A percentile compares a stretch with the other conserved stretches of the same genome.
phyloP scores from a whole-genome alignment of 768 basidiomycete species.

The Pleurotus tuber-regium region DNA sequence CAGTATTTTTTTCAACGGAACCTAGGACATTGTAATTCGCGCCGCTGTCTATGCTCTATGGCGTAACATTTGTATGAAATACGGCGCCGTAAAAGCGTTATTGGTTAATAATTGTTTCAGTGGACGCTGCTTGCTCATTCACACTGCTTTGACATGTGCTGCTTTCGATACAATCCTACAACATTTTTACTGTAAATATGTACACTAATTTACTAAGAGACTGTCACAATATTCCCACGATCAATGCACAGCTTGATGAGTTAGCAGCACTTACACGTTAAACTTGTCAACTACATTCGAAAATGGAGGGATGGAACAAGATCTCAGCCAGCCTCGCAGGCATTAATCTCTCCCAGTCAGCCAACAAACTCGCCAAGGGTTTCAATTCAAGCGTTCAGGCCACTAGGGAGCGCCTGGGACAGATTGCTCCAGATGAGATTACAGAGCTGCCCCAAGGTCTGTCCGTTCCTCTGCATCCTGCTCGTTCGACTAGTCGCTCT shows the following conservation, averaged over 20 bases:
- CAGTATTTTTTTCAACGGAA: slow-evolving; percentile 4
- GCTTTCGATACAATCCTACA: background rate
- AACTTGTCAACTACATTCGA: background rate
- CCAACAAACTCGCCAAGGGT: slow-evolving; percentile 74
- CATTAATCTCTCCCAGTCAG: slow-evolving; percentile 74
- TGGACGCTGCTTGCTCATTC: background rate
- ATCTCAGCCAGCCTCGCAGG: slow-evolving; percentile 57
- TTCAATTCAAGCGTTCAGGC: slow-evolving; percentile 84
- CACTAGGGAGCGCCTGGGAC: slow-evolving; percentile 83
- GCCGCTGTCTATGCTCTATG: background rate
- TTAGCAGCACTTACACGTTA: background rate
- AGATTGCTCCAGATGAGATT: slow-evolving; percentile 88
- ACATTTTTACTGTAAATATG: slow-evolving; percentile 2
- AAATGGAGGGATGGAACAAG: slow-evolving; percentile 67
- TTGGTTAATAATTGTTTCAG: background rate
- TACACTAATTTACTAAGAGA: background rate
- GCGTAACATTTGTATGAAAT: background rate
- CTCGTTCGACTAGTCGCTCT: too few relatives aligned
- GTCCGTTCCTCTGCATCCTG: slow-evolving; percentile 17
- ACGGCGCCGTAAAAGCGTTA: background rate
- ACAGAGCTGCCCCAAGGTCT: slow-evolving; percentile 91
- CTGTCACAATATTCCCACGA: slow-evolving; percentile 5
- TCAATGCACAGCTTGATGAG: background rate
- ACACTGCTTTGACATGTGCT: background rate
- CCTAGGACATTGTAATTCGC: background rate